Evolutionary conservation across 2,329 filamentous ascomycete species (phyloP).

Genomic region (Colletotrichum orbiculare): DNA sequence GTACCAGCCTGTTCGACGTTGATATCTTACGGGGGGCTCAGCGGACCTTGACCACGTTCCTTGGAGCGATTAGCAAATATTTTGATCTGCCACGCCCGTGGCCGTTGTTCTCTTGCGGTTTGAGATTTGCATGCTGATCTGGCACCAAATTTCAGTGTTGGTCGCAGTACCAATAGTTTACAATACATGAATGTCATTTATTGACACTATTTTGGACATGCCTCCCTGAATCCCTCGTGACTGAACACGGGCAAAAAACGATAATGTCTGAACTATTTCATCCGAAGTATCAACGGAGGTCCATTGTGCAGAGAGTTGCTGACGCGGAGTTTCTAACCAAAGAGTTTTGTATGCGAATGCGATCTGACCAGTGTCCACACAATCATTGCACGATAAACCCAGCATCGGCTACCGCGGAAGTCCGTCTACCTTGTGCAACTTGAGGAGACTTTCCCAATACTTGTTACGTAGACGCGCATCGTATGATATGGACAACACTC

Average conservation of each 20-base stretch:
- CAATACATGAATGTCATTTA: constrained; percentile 23
- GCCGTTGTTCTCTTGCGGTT: constrained; percentile 32
- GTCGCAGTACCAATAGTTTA: constrained; percentile 33
- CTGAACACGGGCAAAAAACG: background rate
- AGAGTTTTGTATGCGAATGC: constrained; percentile 4
- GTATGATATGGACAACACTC: too few relatives aligned
- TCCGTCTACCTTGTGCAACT: constrained; percentile 1
- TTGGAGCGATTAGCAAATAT: constrained; percentile 43
- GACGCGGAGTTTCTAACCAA: too few relatives aligned
- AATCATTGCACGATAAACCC: constrained; percentile 9
- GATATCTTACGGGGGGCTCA: constrained; percentile 34
- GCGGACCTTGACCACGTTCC: constrained; percentile 41
- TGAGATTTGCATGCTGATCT: constrained; percentile 16
- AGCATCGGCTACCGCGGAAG: constrained; percentile 1
- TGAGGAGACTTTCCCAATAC: background rate
- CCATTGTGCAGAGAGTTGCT: constrained; percentile 1
- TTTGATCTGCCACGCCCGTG: constrained; percentile 20
- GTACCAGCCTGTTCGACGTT: constrained; percentile 20
- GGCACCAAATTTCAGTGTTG: constrained; percentile 29
- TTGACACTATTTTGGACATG: constrained; percentile 15
- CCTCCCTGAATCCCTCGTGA: background rate
- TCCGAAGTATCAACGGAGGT: background rate
- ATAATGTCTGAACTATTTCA: constrained; percentile 7
- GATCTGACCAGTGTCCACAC: constrained; percentile 1
- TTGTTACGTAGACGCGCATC: background rate